Conservation (phyloP, 148 eudicot species). For the Persicaria tinctoria region DNA sequence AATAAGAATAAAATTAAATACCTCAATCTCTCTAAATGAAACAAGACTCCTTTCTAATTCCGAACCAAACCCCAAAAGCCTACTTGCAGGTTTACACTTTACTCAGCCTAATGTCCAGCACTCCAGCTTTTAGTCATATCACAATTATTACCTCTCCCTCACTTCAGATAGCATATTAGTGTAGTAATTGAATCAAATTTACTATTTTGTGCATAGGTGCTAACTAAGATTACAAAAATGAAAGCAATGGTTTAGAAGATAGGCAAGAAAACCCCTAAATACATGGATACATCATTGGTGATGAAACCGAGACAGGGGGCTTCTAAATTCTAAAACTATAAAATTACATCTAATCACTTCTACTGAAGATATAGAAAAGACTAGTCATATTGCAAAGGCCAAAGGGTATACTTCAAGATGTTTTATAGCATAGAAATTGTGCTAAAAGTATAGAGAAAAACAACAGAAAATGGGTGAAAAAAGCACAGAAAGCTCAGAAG, state of each 20-base stretch:
- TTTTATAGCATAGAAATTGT: not conserved
- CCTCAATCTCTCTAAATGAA: too few species aligned
- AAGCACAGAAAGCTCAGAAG: not conserved
- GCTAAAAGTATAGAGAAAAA: not conserved
- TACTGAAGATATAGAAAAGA: not conserved
- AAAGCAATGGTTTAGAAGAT: not conserved
- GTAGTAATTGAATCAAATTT: not conserved
- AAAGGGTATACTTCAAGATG: not conserved
- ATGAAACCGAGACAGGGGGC: not conserved
- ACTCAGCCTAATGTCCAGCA: not conserved
- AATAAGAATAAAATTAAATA: too few species aligned
- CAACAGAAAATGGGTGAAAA: not conserved
- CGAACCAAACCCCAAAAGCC: too few species aligned
- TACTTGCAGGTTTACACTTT: conserved; percentile 1
- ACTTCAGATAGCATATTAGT: not conserved
- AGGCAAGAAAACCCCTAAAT: not conserved
- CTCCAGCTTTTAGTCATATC: not conserved
- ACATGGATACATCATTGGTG: not conserved
- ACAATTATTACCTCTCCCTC: not conserved
- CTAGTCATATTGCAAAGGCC: not conserved
- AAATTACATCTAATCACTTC: not conserved
- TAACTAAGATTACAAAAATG: not conserved
- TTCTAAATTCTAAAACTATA: too few species aligned
- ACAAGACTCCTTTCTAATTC: too few species aligned
- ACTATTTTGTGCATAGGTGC: not conserved